Evolutionary conservation across 768 basidiomycete genomes (phyloP), one percentile per base, ranked within the genome.

Genomic region (Lactarius hatsudake): DNA sequence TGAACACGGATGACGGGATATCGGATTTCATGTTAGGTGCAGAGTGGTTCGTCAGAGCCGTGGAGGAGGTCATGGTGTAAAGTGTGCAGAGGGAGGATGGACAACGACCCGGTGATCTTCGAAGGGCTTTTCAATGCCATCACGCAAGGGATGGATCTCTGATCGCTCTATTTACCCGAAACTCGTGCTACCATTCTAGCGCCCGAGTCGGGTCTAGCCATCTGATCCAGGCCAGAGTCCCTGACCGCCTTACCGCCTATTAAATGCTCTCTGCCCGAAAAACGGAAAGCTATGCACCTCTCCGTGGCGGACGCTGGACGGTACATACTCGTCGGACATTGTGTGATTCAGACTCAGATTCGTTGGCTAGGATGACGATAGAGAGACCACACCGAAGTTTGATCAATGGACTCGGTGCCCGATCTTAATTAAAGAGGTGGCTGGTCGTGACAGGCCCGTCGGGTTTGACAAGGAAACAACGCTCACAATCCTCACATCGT

Each of bases 1-100:
- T 94, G 76, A 90, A 87, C n/a, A 96, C 94, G 15, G 91, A 94
- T 3, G 88, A 81, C 15, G 93, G 92, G 17, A 93, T 18, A 20
- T 60, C 34, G 13, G 3, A 38, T 34, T 64, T 54, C 12, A 28
- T 64, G 23, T 60, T 64, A 4, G 34, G 42, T 28, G 0, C 53
- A 26, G 53, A 30, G 62, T 36, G 30, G 18, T 63, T 64, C 34
- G 53, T 48, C 51, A 26, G 17, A 7, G 51, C 36, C 7, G 34
- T 45, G 26, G 62, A 60, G 58, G 62, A 38, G 34, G 67, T 64
- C 67, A 68, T 68, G 58, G 30, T 56, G 12, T 32, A n/a, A 20
- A 36, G 32, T 12, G 43, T 45, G 43, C 20, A 45, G 20, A 10
- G 43, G 43, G 51, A 28, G 26, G 51, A 38, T 28, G 51, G 23